Base-by-base conservation (phyloP, 768 basidiomycete genomes). In the Suillus ampliporus region DNA sequence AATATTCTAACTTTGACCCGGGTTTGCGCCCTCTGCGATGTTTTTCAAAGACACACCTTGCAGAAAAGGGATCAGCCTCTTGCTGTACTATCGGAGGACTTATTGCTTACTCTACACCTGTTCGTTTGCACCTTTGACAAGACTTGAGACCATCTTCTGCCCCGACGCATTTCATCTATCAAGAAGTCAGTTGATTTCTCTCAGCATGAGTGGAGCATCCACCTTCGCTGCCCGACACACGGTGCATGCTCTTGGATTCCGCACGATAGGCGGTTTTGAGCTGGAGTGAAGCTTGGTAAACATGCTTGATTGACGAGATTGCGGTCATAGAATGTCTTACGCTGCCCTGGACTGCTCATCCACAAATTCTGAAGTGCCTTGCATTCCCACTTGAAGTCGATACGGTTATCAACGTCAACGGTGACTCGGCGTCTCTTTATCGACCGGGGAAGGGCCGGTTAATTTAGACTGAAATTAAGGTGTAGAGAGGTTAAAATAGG, bases 81-180 rank as follows among this genome's bases (percentile, higher is more conserved):
- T 65, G 64, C 65, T 56, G 68, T 54, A 56, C 62, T 61, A 58
- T 61, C 62, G 62, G 38, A 48, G 64, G 51, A 31, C 57, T 56
- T 60, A 51, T 44, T 58, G 82, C 86, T 64, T 73, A 90, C 90
- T 91, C 87, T 57, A 87, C 86, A 66, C 89, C 89, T 38, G 90
- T 87, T 63, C 92, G 89, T 72, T 86, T 89, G 78, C 92, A 95
- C 57, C 92, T 89, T 73, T 94, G 91, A 73, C 92, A 95, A 35
- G 84, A 86, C 69, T 87, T 88, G 64, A 86, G 82, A 63, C 92
- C 91, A 69, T 94, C 92, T 73, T 95, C 92, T 56, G 93, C 90
- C 50, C 91, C 92, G 63, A 94, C 92, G 69, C 92, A 95, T 75
- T 94, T 93, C 92, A 95, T 95, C 92, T 94, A 67, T 48, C 57